Conservation (phyloP, 1,139 yeast genomes). For the Yamadazyma blattariae region DNA sequence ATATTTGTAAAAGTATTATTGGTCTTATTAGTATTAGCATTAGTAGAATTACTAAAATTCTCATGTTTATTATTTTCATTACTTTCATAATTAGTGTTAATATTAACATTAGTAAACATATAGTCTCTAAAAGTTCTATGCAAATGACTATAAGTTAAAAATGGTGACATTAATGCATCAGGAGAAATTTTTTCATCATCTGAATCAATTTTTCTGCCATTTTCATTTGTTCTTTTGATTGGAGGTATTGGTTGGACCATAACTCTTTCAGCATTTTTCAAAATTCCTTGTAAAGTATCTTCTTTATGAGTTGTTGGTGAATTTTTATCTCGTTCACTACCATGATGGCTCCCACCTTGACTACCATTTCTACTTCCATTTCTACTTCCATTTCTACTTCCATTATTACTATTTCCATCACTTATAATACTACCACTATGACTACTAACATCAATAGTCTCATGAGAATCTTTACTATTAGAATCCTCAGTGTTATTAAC, state of each 20-base stretch:
- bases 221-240: neutral
- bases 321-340: neutral
- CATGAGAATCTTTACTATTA: no score
- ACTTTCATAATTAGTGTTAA: slow-evolving; percentile 8
- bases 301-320: slow-evolving; percentile 5
- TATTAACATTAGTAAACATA: slow-evolving; percentile 26
- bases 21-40: no score
- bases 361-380: slow-evolving; percentile 1
- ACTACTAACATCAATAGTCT: no score
- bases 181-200: slow-evolving; percentile 12
- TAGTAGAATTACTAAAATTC: no score
- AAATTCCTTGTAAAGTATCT: slow-evolving; percentile 7
- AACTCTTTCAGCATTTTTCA: slow-evolving; percentile 6
- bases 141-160: slow-evolving; percentile 18
- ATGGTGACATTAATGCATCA: slow-evolving; percentile 14
- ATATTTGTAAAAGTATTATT: no score
- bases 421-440: no score
- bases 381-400: neutral
- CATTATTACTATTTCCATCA: neutral
- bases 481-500: neutral
- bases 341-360: no score
- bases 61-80: no score
- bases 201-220: neutral
- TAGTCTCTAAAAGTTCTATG: slow-evolving; percentile 26
- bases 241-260: slow-evolving; percentile 6